Conservation (phyloP, 1,139 yeast species). For the Candida tetrigidarum region DNA sequence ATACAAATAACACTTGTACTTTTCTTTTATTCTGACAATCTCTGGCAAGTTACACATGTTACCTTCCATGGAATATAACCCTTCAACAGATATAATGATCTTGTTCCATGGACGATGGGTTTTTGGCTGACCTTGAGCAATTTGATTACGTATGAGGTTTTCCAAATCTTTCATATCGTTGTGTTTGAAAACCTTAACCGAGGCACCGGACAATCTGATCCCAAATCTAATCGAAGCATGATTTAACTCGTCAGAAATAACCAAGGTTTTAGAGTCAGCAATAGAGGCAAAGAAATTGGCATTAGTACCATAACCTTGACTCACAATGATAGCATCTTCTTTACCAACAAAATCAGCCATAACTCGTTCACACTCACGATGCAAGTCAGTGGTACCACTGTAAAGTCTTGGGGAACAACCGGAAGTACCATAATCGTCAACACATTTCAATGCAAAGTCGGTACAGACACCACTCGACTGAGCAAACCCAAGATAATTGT, state of each 20-base stretch:
- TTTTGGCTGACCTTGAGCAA: conserved; percentile 96
- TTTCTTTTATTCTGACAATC: conserved; percentile 73
- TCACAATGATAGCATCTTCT: conserved; percentile 83
- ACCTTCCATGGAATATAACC: conserved; percentile 98
- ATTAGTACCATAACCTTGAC: conserved; percentile 97
- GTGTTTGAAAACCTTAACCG: conserved; percentile 90
- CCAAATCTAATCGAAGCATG: conserved; percentile 98
- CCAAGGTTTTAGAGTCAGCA: conserved; percentile 85
- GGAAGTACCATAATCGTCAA: conserved; percentile 73
- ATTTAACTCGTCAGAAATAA: conserved; percentile 91
- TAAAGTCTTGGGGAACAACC: conserved; percentile 77
- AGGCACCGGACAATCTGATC: conserved; percentile 89
- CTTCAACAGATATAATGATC: conserved; percentile 92
- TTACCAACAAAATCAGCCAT: conserved; percentile 90
- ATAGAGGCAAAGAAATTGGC: conserved; percentile 87
- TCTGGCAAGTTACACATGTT: conserved; percentile 87
- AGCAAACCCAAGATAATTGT: conserved; percentile 95
- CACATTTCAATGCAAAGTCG: conserved; percentile 66
- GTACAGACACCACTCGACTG: conserved; percentile 95
- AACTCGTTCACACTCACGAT: conserved; percentile 70
- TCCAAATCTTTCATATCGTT: conserved; percentile 88
- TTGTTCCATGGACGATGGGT: conserved; percentile 98
- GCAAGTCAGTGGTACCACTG: conserved; percentile 81
- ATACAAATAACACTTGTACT: conserved; percentile 87
- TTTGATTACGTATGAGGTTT: conserved; percentile 78